phyloP scores from a whole-genome alignment of 1,284 basidiomycete genomes.

The Irpex lacteus region DNA sequence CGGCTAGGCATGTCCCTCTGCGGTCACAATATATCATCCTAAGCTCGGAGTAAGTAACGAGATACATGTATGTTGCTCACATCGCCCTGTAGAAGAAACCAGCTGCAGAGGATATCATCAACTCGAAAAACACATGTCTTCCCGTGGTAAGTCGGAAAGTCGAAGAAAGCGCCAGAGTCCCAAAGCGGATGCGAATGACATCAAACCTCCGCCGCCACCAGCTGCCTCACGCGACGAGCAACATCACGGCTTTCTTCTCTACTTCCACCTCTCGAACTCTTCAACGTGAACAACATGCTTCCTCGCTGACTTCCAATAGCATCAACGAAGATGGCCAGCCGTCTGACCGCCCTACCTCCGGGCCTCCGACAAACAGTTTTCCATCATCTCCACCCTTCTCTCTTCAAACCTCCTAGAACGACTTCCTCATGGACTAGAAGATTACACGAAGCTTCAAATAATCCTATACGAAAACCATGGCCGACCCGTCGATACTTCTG shows the following conservation, averaged over 20 bases:
- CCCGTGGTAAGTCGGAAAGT: too few relatives aligned
- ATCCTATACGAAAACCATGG: constrained; percentile 16
- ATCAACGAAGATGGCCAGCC: constrained; percentile 23
- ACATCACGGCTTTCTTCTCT: background rate
- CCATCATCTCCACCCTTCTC: constrained; percentile 13
- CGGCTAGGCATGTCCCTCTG: too few relatives aligned
- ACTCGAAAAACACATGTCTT: too few relatives aligned
- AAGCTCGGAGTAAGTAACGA: too few relatives aligned
- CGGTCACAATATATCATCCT: too few relatives aligned
- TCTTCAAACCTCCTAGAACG: constrained; percentile 16
- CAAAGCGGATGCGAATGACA: background rate
- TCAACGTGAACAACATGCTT: background rate
- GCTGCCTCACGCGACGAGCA: background rate
- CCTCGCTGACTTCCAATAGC: background rate
- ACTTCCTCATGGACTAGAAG: constrained; percentile 20
- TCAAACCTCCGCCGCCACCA: background rate
- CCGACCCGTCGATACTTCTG: constrained; percentile 40
- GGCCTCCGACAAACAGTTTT: constrained; percentile 25
- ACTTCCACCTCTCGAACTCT: background rate
- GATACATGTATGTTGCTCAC: too few relatives aligned
- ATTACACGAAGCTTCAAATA: constrained; percentile 22
- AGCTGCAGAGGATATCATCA: too few relatives aligned
- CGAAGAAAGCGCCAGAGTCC: background rate
- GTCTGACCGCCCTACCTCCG: constrained; percentile 23
- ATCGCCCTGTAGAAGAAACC: too few relatives aligned